These are phyloP conservation scores for Didymosphaeria variabile DNA, from an alignment of 2,329 filamentous ascomycete species.

Conservation along the genomic window DNA sequence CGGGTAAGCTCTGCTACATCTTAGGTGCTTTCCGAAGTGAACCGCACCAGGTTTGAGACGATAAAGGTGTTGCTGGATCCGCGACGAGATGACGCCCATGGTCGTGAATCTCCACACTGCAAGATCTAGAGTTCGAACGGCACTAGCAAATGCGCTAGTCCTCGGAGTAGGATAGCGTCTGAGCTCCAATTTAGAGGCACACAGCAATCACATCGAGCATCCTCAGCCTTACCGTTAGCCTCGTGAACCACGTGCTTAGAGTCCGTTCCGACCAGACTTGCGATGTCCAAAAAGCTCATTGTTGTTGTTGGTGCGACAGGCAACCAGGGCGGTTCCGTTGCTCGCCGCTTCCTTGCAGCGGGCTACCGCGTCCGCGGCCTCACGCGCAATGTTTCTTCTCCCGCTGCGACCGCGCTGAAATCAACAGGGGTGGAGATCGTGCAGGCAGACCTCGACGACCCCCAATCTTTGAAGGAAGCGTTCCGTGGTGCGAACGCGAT, in stretches of 20 bases:
- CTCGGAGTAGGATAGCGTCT: neutral
- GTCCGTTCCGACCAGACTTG: neutral
- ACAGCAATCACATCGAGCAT: neutral
- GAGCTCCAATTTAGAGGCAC: neutral
- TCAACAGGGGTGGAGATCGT: conserved; percentile 50
- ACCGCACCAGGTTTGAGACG: too few relatives aligned
- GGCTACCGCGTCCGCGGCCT: conserved; percentile 61
- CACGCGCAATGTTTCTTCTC: conserved; percentile 48
- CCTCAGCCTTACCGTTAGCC: neutral
- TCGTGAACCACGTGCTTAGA: neutral
- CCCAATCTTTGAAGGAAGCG: conserved; percentile 40
- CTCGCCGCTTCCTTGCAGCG: conserved; percentile 51
- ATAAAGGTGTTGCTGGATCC: too few relatives aligned
- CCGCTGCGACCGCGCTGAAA: conserved; percentile 31
- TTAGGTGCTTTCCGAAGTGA: too few relatives aligned
- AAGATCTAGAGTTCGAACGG: neutral
- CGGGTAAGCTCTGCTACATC: too few relatives aligned
- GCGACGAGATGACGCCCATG: too few relatives aligned
- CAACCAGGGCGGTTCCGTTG: conserved; percentile 37
- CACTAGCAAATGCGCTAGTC: neutral
- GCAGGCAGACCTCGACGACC: conserved; percentile 45
- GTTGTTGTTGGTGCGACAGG: conserved; percentile 39
- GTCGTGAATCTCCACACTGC: too few relatives aligned
- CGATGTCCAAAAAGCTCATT: conserved; percentile 31
- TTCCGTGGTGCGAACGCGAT: conserved; percentile 52